Conservation (phyloP, 768 basidiomycete genomes). For the Galerina sulciceps region DNA sequence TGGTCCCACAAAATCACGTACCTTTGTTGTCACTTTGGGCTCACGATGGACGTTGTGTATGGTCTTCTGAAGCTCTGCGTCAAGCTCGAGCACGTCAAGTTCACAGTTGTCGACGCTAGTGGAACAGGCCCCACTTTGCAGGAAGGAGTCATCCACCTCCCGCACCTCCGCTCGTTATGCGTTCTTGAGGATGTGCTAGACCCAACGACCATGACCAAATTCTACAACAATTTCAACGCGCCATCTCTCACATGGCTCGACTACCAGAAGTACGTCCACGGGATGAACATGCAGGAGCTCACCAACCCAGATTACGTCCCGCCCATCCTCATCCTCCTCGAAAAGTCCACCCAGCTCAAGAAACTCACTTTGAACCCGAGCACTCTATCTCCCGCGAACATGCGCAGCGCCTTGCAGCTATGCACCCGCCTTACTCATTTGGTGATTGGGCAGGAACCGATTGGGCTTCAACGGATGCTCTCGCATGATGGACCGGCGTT, state of each 20-base stretch:
- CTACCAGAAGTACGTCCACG: not conserved
- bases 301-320: not conserved
- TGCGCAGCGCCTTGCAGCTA: not conserved
- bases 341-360: not conserved
- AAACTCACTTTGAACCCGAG: not conserved
- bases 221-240: not conserved
- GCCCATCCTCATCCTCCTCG: not conserved
- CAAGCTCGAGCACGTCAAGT: not conserved
- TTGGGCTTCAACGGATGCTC: no score
- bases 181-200: not conserved
- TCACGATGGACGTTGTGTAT: not conserved
- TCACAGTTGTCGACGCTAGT: not conserved
- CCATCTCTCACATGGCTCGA: not conserved
- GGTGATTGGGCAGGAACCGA: not conserved
- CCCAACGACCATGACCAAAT: no score
- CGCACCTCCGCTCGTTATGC: not conserved
- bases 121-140: not conserved
- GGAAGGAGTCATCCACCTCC: not conserved
- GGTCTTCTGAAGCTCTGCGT: not conserved
- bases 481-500: not conserved
- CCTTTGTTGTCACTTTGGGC: not conserved
- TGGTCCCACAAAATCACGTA: not conserved
- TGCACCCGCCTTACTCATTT: not conserved
- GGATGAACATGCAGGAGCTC: not conserved
- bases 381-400: not conserved